Base-by-base conservation (phyloP, 1,284 basidiomycete genomes). In the Apiotrichum domesticum region DNA sequence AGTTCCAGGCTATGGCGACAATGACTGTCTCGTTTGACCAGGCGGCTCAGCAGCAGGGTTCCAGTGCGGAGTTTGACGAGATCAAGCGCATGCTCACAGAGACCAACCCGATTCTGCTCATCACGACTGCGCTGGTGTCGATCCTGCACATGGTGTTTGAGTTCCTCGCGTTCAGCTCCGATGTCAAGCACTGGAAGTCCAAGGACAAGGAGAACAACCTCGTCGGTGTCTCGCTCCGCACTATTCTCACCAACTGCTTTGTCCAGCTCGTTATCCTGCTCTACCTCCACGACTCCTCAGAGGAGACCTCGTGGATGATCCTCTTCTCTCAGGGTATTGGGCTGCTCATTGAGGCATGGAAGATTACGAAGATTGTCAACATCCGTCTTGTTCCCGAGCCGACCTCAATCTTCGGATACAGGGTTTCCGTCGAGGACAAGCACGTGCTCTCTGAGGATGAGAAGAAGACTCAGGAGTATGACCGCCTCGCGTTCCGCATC, bases 221-320 rank as follows among this genome's bases (percentile, higher is more conserved):
- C 44, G 78, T 80, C 40, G 81, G 81, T 10, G 81, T 82, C 3
- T 79, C 78, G 10, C 68, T 83, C 32, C 75, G 79, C n/a, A 79
- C 79, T 81, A 94, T 98, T 67, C 75, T 97, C 65, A 90, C 92
- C 47, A 98, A 98, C 74, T 88, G 94, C 61, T 85, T 97, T 70
- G 88, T 94, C 6, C 92, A 95, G 65, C 74, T 88, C 43, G 81
- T 97, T 67, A 87, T 96, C 66, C 80, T 96, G 44, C 81, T 98
- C 32, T 97, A 97, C 77, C 85, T 98, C 63, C 84, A 96, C 66
- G 95, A 98, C 79, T 93, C 92, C 73, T 91, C 88, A 66, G 87
- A 92, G 59, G 88, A 97, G 72, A 98, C 95, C 32, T 90, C 74
- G 66, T 95, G 89, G 86, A 96, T 96, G 90, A 94, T 96, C 70